Conservation (phyloP, 805 yeast genomes). For the Grigorovia yakushimaensis region DNA sequence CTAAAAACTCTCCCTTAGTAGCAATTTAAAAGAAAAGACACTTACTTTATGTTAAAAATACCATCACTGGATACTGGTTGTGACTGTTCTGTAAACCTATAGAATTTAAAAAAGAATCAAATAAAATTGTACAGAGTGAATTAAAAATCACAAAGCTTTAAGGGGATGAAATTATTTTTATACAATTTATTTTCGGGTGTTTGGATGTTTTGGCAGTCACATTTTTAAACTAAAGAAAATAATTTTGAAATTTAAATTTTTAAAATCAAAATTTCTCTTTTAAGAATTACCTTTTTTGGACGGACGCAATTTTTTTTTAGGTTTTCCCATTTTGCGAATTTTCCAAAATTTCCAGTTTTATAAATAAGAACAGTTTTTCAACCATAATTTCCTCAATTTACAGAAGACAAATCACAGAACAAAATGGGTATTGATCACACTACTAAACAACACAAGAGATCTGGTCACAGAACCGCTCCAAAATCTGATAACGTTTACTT, state of each 20-base stretch:
- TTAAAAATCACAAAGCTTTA: not conserved
- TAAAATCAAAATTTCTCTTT: not conserved
- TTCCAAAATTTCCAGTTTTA: not conserved
- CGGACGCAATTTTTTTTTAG: not conserved
- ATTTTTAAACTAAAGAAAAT: too few relatives aligned
- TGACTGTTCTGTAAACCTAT: not conserved
- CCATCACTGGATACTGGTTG: not conserved
- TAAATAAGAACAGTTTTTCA: not conserved
- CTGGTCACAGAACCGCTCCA: constrained; percentile 98
- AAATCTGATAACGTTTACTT: constrained; percentile 99
- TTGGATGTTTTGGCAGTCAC: not conserved
- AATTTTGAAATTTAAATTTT: too few relatives aligned
- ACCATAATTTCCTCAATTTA: too few relatives aligned
- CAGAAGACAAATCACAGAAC: not conserved
- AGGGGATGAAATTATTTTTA: not conserved
- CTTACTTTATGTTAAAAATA: not conserved
- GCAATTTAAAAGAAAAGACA: not conserved
- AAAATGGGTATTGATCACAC: constrained; percentile 97
- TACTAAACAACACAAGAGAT: constrained; percentile 90
- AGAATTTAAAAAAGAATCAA: not conserved
- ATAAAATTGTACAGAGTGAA: not conserved
- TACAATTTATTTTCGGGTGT: not conserved
- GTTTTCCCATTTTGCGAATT: not conserved
- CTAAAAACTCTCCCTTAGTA: constrained; percentile 12
- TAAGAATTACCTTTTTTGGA: not conserved